Evolutionary conservation across 1,139 yeast species (phyloP).

Genomic region (Suhomyces wounanorum): DNA sequence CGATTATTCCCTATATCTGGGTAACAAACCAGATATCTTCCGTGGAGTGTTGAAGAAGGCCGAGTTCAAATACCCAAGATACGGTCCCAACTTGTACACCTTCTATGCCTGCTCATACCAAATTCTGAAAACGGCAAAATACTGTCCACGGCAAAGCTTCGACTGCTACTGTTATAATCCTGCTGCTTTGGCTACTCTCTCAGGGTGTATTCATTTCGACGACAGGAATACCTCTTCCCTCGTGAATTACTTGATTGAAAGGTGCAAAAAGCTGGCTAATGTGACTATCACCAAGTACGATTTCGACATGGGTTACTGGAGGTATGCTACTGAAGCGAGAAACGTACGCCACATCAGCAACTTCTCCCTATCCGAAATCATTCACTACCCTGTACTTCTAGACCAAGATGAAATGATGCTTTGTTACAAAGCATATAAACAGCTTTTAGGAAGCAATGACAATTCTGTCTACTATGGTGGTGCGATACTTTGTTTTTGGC

Average conservation of each 20-base stretch:
- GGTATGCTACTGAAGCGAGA: constrained; percentile 23
- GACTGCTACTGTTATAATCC: constrained; percentile 5
- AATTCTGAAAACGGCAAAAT: background rate
- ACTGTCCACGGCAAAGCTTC: background rate
- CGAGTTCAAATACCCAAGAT: background rate
- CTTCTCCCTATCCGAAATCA: constrained; percentile 23
- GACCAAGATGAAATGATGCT: constrained; percentile 15
- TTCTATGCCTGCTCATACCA: constrained; percentile 1
- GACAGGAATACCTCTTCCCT: background rate
- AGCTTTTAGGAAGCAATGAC: constrained; percentile 16
- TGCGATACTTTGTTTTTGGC: constrained; percentile 53
- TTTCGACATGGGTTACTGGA: constrained; percentile 19
- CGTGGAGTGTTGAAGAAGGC: background rate
- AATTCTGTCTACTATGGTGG: constrained; percentile 49
- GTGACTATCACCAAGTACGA: constrained; percentile 19
- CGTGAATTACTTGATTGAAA: background rate
- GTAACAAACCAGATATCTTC: background rate
- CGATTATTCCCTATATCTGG: background rate
- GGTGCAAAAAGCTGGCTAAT: constrained; percentile 8
- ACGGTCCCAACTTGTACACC: constrained; percentile 1
- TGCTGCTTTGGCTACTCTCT: constrained; percentile 4
- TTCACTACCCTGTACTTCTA: constrained; percentile 28
- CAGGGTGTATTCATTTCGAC: constrained; percentile 4
- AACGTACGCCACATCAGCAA: constrained; percentile 21
- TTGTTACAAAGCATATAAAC: constrained; percentile 24